phyloP scores from a whole-genome alignment of 176 grass and related monocot genomes.

The Hordeum marinum region DNA sequence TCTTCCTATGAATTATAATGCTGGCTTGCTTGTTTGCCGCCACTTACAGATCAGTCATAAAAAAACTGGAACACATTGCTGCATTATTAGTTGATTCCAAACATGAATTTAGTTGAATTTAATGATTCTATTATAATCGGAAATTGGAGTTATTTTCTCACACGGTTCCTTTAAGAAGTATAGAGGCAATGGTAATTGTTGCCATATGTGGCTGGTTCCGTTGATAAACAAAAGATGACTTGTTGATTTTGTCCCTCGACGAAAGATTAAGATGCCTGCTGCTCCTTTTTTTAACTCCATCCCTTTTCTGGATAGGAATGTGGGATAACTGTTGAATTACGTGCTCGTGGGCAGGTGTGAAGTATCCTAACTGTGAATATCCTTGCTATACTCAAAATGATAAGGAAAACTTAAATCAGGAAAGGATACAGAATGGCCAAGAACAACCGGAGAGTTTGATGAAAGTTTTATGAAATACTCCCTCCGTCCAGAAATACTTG shows the following conservation, averaged over 20 bases:
- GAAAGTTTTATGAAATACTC: too few species aligned
- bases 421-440: too few species aligned
- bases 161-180: background rate
- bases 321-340: background rate
- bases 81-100: background rate
- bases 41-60: background rate
- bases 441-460: too few species aligned
- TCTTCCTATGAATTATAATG: background rate
- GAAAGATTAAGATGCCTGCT: background rate
- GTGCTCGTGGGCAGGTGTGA: background rate
- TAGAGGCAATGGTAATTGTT: background rate
- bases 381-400: background rate
- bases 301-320: background rate
- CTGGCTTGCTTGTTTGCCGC: background rate
- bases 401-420: too few species aligned
- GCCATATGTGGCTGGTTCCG: background rate
- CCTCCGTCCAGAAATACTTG: too few species aligned
- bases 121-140: background rate
- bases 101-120: background rate
- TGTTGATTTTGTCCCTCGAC: background rate
- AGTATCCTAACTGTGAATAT: too few species aligned
- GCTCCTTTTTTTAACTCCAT: background rate
- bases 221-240: background rate
- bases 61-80: background rate
- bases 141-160: background rate